Evolutionary conservation across 73 alveolate genomes (phyloP).

Genomic region (Symbiodinium pilosum): DNA sequence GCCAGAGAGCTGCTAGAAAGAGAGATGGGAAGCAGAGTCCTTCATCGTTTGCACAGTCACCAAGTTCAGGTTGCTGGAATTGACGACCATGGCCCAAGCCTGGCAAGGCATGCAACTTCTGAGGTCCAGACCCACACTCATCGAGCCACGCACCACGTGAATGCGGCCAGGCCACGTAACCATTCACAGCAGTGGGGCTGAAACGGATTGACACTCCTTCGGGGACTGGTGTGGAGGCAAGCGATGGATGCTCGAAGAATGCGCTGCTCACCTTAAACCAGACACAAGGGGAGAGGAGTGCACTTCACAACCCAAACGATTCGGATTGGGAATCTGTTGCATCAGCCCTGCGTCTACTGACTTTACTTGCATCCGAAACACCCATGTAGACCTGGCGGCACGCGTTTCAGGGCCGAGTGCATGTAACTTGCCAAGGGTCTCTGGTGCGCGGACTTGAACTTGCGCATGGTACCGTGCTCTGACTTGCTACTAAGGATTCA

Average conservation of each 20-base stretch:
- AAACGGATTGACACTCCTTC: slow-evolving; percentile 65
- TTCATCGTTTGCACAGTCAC: slow-evolving; percentile 18
- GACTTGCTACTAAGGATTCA: no score
- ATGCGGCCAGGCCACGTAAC: slow-evolving; percentile 22
- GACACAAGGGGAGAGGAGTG: no score
- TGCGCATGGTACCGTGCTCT: no score
- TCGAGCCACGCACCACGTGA: neutral
- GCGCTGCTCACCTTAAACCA: slow-evolving; percentile 90
- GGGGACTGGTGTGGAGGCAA: slow-evolving; percentile 77
- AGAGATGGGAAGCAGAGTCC: slow-evolving; percentile 9
- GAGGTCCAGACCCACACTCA: no score
- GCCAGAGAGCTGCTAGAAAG: no score
- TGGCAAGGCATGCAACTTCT: neutral
- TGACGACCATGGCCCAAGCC: slow-evolving; percentile 82
- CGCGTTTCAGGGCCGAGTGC: no score
- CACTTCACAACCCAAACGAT: no score
- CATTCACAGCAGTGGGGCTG: slow-evolving; percentile 44
- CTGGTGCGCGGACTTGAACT: no score
- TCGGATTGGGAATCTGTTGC: no score
- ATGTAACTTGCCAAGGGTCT: no score
- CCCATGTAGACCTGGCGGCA: slow-evolving; percentile 2
- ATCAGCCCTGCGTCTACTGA: no score
- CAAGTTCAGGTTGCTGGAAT: neutral
- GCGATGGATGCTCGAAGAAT: slow-evolving; percentile 57
- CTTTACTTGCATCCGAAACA: neutral